Conservation (phyloP, 2,329 filamentous ascomycete genomes). For the Aspergillus caelatus region DNA sequence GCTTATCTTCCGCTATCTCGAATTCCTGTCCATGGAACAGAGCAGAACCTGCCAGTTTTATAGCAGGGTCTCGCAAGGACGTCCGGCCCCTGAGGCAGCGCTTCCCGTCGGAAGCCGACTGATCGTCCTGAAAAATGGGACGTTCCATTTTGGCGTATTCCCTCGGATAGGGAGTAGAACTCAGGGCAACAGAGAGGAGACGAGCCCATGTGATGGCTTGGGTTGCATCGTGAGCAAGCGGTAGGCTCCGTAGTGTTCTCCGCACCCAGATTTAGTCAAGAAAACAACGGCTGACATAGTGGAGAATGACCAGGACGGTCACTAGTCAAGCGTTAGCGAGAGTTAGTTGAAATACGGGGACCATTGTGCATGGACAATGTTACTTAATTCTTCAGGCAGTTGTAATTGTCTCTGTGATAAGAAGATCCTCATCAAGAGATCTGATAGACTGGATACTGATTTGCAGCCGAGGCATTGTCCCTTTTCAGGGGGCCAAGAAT, state of each 20-base stretch:
- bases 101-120: conserved; percentile 1
- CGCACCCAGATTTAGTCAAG: background rate
- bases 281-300: background rate
- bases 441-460: background rate
- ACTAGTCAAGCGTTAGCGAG: background rate
- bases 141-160: background rate
- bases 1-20: background rate
- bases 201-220: conserved; percentile 1
- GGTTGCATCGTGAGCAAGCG: background rate
- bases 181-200: background rate
- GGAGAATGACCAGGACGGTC: background rate
- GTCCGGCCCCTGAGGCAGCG: background rate
- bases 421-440: background rate
- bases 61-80: background rate
- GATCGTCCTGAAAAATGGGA: background rate
- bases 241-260: background rate
- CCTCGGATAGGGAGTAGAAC: background rate
- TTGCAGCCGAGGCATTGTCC: background rate
- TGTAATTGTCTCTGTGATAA: background rate
- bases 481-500: background rate
- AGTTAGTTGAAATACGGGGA: background rate
- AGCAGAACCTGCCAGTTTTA: background rate
- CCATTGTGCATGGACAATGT: background rate
- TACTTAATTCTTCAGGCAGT: background rate
- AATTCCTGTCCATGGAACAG: background rate